Evolutionary conservation across 2,329 filamentous ascomycete species (phyloP).

Genomic region (Grosmannia huntii): DNA sequence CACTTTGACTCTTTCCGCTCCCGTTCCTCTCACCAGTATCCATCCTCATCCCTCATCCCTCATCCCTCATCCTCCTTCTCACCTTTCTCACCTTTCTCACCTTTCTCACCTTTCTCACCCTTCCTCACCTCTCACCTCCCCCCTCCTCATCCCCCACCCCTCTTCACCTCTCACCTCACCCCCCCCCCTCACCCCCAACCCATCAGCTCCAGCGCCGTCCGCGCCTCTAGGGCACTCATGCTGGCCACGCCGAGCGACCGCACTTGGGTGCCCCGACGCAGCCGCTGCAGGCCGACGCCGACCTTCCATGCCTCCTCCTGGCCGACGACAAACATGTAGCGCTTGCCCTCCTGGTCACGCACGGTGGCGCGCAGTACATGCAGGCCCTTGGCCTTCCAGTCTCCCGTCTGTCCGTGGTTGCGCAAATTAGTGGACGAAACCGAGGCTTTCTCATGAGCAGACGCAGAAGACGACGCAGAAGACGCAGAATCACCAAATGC

Average conservation of each 20-base stretch:
- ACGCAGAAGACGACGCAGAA: slow-evolving; percentile 8
- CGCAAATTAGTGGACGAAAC: slow-evolving; percentile 22
- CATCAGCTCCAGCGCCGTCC: slow-evolving; percentile 42
- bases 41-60: background rate
- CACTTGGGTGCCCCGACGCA: slow-evolving; percentile 48
- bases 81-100: background rate
- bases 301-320: slow-evolving; percentile 60
- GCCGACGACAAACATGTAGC: slow-evolving; percentile 50
- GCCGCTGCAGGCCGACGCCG: slow-evolving; percentile 44
- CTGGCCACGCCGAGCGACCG: slow-evolving; percentile 45
- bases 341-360: slow-evolving; percentile 52
- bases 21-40: background rate
- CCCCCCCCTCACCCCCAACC: slow-evolving; percentile 31
- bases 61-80: background rate
- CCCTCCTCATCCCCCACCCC: background rate
- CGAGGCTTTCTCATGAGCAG: slow-evolving; percentile 12
- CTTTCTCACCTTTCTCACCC: too few relatives aligned
- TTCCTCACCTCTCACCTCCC: background rate
- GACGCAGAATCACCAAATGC: slow-evolving; percentile 14
- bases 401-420: slow-evolving; percentile 28
- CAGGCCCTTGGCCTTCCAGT: slow-evolving; percentile 40
- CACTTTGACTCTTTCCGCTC: background rate
- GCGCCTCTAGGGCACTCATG: slow-evolving; percentile 41
- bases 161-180: background rate
- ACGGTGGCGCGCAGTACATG: slow-evolving; percentile 53